Evolutionary conservation across 768 basidiomycete genomes (phyloP).

Genomic region (Kwoniella bestiolae): DNA sequence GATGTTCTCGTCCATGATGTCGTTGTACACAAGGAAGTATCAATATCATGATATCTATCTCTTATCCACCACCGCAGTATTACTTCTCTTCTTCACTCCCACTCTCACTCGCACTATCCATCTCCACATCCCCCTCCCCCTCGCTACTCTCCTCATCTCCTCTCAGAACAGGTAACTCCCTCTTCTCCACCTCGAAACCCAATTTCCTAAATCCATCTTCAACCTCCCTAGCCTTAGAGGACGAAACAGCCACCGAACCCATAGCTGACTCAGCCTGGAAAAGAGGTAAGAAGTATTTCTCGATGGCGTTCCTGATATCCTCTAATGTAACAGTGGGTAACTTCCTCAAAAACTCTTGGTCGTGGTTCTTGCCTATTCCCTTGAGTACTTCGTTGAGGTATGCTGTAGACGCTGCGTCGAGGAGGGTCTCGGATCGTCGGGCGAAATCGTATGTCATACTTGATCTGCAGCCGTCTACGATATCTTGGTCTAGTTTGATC

Average conservation of each 20-base stretch:
- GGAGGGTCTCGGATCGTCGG: slow-evolving; percentile 77
- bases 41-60: not conserved
- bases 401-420: slow-evolving; percentile 79
- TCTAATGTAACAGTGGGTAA: slow-evolving; percentile 68
- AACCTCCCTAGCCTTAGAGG: slow-evolving; percentile 76
- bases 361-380: slow-evolving; percentile 73
- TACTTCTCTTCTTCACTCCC: slow-evolving; percentile 1
- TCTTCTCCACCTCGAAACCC: slow-evolving; percentile 81
- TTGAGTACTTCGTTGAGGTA: slow-evolving; percentile 92
- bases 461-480: slow-evolving; percentile 88
- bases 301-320: slow-evolving; percentile 72
- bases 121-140: slow-evolving; percentile 11
- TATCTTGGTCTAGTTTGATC: slow-evolving; percentile 64
- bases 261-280: slow-evolving; percentile 78
- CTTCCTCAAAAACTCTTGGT: slow-evolving; percentile 64
- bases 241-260: slow-evolving; percentile 79
- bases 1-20: too few species aligned
- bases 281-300: slow-evolving; percentile 78
- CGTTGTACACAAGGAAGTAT: too few species aligned
- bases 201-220: slow-evolving; percentile 65
- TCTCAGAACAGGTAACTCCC: slow-evolving; percentile 66
- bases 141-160: slow-evolving; percentile 48
- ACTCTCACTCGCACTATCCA: slow-evolving; percentile 8
- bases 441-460: slow-evolving; percentile 84
- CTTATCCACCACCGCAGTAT: not conserved